phyloP scores from a whole-genome alignment of 805 yeast species.

The Sugiyamaella qingdaonensis region DNA sequence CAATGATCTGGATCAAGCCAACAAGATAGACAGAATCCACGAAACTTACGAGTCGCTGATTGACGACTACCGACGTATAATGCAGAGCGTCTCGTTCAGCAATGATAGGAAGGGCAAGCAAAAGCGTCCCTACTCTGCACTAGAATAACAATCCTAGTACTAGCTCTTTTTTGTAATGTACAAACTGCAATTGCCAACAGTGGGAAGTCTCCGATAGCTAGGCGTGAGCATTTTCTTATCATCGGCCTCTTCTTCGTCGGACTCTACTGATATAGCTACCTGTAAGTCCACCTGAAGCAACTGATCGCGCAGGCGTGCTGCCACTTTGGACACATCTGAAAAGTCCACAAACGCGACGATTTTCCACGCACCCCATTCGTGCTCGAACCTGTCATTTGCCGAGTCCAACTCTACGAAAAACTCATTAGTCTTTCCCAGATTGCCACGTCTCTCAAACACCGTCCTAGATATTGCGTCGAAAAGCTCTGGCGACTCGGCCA shows the following conservation, averaged over 20 bases:
- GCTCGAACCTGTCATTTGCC: neutral
- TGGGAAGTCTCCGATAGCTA: neutral
- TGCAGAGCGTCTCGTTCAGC: slow-evolving; percentile 28
- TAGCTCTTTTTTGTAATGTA: slow-evolving; percentile 3
- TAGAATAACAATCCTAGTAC: neutral
- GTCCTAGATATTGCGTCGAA: neutral
- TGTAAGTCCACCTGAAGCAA: neutral
- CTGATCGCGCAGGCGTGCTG: neutral
- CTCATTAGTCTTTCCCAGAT: neutral
- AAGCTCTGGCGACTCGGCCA: neutral
- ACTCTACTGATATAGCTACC: neutral
- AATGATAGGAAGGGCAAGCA: slow-evolving; percentile 14
- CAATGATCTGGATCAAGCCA: slow-evolving; percentile 45
- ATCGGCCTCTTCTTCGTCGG: slow-evolving; percentile 3
- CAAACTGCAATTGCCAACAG: slow-evolving; percentile 8
- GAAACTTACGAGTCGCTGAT: slow-evolving; percentile 66
- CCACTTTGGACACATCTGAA: neutral
- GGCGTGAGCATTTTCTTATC: slow-evolving; percentile 4
- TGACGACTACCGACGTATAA: slow-evolving; percentile 64
- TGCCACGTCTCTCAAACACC: neutral
- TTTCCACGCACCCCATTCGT: slow-evolving; percentile 1
- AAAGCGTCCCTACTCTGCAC: neutral
- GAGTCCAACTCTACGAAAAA: neutral
- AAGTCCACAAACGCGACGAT: slow-evolving; percentile 1
- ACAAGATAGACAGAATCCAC: slow-evolving; percentile 66